Conservation (phyloP, 1,284 basidiomycete species). For the Apiotrichum montevideense region DNA sequence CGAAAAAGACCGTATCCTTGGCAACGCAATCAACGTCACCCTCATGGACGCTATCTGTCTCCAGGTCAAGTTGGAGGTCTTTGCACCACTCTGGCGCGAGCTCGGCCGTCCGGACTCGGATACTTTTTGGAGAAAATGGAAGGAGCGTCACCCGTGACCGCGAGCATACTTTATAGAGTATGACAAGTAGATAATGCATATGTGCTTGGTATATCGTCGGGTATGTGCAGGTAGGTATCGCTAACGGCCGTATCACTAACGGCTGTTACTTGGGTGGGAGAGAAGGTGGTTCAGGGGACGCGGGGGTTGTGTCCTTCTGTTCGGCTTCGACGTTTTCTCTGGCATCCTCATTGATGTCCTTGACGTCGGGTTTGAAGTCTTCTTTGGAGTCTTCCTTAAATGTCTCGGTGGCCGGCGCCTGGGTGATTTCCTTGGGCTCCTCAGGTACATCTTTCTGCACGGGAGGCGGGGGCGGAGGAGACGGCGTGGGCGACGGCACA, state of each 20-base stretch:
- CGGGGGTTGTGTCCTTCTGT: background rate
- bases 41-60: constrained; percentile 20
- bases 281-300: background rate
- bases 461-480: background rate
- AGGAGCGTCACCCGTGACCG: background rate
- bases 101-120: constrained; percentile 7
- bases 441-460: too few relatives aligned
- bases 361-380: background rate
- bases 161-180: background rate
- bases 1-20: constrained; percentile 15
- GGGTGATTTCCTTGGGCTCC: too few relatives aligned
- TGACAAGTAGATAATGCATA: background rate
- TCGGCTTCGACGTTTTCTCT: background rate
- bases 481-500: background rate
- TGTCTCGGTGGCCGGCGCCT: too few relatives aligned
- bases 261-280: background rate
- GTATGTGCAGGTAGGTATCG: background rate
- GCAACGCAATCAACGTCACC: constrained; percentile 21
- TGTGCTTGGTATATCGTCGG: constrained; percentile 1
- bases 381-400: too few relatives aligned
- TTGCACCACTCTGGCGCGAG: constrained; percentile 17
- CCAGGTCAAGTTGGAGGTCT: constrained; percentile 17
- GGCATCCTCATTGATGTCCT: background rate
- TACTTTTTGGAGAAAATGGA: constrained; percentile 7
- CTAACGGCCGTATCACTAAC: background rate